Evolutionary conservation across 306 rosid genomes (phyloP).

Genomic region (Myrica gale): DNA sequence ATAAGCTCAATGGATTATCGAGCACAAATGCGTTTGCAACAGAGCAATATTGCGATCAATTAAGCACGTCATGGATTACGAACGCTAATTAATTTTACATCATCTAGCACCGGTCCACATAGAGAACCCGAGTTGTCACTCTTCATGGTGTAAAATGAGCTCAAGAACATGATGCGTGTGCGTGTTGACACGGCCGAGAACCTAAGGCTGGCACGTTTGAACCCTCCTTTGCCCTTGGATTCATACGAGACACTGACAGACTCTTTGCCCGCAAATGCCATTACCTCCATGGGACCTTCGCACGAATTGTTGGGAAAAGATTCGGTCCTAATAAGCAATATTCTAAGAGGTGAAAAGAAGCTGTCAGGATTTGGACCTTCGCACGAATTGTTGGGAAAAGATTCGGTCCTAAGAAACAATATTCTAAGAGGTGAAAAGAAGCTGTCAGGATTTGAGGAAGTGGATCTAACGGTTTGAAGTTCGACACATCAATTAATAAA

Average conservation of each 20-base stretch:
- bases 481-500: too few species aligned
- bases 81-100: slow-evolving; percentile 58
- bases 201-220: slow-evolving; percentile 37
- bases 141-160: slow-evolving; percentile 62
- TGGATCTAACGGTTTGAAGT: too few species aligned
- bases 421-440: too few species aligned
- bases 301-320: slow-evolving; percentile 34
- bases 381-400: too few species aligned
- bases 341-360: too few species aligned
- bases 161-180: slow-evolving; percentile 57
- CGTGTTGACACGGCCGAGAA: slow-evolving; percentile 52
- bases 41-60: slow-evolving; percentile 12
- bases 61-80: slow-evolving; percentile 39
- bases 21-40: neutral
- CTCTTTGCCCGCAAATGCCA: slow-evolving; percentile 60
- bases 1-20: slow-evolving; percentile 12
- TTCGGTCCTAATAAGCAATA: too few species aligned
- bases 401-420: too few species aligned
- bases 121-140: slow-evolving; percentile 65
- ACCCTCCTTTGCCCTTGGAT: slow-evolving; percentile 72
- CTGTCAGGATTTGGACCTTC: too few species aligned
- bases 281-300: slow-evolving; percentile 54
- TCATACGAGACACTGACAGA: slow-evolving; percentile 46
- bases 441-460: too few species aligned
- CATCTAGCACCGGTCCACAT: slow-evolving; percentile 80